phyloP scores from a whole-genome alignment of 768 basidiomycete genomes.

The Suillus occidentalis region DNA sequence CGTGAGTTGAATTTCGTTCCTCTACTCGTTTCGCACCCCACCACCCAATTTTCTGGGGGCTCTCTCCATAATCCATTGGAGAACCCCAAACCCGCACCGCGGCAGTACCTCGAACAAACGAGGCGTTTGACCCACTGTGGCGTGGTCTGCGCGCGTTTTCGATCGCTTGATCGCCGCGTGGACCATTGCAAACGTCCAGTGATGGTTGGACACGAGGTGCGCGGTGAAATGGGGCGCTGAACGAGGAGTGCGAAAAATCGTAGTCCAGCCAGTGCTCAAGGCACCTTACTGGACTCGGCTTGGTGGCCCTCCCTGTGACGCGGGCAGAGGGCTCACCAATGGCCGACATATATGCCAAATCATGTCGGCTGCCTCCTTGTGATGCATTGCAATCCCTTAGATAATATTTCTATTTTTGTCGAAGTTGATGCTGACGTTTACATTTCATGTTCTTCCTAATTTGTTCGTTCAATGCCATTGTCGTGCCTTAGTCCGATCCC shows the following conservation, averaged over 20 bases:
- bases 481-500: conserved; percentile 67
- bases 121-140: conserved; percentile 82
- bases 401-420: conserved; percentile 33
- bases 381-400: conserved; percentile 36
- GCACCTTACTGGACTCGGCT: conserved; percentile 23
- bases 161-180: conserved; percentile 93
- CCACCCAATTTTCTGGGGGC: conserved; percentile 98
- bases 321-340: conserved; percentile 52
- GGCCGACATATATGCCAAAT: conserved; percentile 62
- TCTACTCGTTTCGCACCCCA: conserved; percentile 90
- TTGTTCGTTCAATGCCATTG: conserved; percentile 24
- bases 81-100: conserved; percentile 94
- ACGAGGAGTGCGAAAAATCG: conserved; percentile 85
- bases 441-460: conserved; percentile 48
- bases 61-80: conserved; percentile 85
- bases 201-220: conserved; percentile 84
- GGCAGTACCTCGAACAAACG: conserved; percentile 72
- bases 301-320: conserved; percentile 67
- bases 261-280: conserved; percentile 24
- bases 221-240: conserved; percentile 98
- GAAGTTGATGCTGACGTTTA: conserved; percentile 63
- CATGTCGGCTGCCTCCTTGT: conserved; percentile 60
- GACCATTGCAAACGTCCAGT: conserved; percentile 64
- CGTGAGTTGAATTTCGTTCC: conserved; percentile 83
- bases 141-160: conserved; percentile 82